Conservation (phyloP, 1,284 basidiomycete genomes). For the Microstroma glucosiphilum region DNA sequence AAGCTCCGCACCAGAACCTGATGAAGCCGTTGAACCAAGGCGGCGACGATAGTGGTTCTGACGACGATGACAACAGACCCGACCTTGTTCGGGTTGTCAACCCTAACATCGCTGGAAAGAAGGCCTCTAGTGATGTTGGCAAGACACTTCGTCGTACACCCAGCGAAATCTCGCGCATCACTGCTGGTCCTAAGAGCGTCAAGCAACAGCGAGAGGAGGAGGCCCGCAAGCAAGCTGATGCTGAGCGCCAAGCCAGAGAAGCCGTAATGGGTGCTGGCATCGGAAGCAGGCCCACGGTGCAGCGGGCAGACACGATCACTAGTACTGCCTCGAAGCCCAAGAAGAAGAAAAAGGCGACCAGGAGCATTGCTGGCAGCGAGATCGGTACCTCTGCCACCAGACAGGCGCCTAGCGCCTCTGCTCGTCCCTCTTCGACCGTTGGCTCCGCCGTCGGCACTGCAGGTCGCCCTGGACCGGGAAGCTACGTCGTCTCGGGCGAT, state of each 20-base stretch:
- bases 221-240: constrained; percentile 21
- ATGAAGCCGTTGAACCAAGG: constrained; percentile 12
- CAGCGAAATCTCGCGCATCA: constrained; percentile 21
- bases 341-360: constrained; percentile 30
- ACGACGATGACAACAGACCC: constrained; percentile 36
- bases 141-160: constrained; percentile 16
- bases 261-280: constrained; percentile 41
- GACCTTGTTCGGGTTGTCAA: constrained; percentile 43
- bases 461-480: background rate
- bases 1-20: constrained; percentile 5
- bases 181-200: constrained; percentile 33
- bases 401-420: constrained; percentile 1
- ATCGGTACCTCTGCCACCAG: constrained; percentile 35
- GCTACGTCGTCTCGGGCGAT: constrained; percentile 5
- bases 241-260: constrained; percentile 19
- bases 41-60: constrained; percentile 22
- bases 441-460: background rate
- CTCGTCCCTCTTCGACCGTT: background rate
- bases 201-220: constrained; percentile 64
- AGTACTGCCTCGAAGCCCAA: constrained; percentile 24
- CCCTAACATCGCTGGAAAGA: constrained; percentile 12
- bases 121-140: constrained; percentile 27
- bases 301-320: constrained; percentile 2
- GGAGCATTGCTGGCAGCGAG: constrained; percentile 32
- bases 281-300: constrained; percentile 7